Percentiles rank a stretch among this genome's conserved stretches.
phyloP scores from a whole-genome alignment of 2,329 filamentous ascomycete species.

The Amphichorda felina region DNA sequence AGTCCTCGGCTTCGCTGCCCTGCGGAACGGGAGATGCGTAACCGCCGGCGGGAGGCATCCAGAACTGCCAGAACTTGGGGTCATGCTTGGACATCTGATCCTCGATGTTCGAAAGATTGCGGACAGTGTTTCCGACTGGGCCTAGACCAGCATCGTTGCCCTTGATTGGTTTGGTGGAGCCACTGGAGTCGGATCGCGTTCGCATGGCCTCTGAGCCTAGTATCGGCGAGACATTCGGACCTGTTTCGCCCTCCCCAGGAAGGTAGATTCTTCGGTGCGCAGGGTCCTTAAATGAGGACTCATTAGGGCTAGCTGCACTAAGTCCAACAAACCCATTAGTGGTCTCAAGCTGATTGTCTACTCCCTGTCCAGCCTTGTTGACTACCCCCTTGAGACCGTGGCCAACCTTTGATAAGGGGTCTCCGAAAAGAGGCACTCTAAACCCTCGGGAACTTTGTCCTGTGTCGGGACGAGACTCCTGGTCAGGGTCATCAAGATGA shows the following conservation, averaged over 20 bases:
- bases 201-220: constrained; percentile 4
- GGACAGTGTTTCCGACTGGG: constrained; percentile 35
- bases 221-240: constrained; percentile 9
- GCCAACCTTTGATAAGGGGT: constrained; percentile 32
- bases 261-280: constrained; percentile 17
- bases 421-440: constrained; percentile 17
- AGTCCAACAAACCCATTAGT: constrained; percentile 39
- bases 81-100: constrained; percentile 34
- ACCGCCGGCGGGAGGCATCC: constrained; percentile 49
- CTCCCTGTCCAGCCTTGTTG: constrained; percentile 31
- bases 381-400: constrained; percentile 35
- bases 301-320: constrained; percentile 8
- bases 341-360: constrained; percentile 40
- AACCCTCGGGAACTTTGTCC: constrained; percentile 12
- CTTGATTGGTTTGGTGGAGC: constrained; percentile 3
- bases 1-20: constrained; percentile 30
- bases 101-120: constrained; percentile 34
- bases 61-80: constrained; percentile 49
- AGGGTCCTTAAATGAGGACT: not conserved
- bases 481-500: constrained; percentile 27
- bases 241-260: constrained; percentile 19
- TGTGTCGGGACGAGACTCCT: constrained; percentile 3
- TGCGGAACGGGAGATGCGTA: constrained; percentile 52
- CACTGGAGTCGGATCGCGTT: not conserved
- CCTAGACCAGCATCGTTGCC: constrained; percentile 2